A percentile compares a stretch with the other conserved stretches of the same genome.
phyloP scores from a whole-genome alignment of 805 yeast genomes.

The Metschnikowia koreensis region DNA sequence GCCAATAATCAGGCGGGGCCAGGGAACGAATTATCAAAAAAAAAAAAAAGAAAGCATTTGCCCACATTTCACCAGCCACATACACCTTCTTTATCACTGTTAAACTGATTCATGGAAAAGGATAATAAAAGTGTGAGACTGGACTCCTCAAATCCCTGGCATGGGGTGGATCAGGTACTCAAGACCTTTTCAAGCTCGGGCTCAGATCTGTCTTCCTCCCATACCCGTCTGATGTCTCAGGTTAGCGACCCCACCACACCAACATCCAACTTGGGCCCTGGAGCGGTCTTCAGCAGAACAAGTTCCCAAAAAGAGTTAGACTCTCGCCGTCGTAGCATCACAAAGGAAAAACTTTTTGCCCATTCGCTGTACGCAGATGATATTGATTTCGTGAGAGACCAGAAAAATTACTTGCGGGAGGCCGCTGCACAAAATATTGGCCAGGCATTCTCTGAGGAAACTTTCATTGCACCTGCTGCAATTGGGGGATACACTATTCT shows the following conservation, averaged over 20 bases:
- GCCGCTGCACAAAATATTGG: slow-evolving; percentile 10
- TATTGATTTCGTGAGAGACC: slow-evolving; percentile 24
- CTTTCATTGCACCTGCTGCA: slow-evolving; percentile 17
- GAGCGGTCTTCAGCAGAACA: slow-evolving; percentile 2
- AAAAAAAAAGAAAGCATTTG: neutral
- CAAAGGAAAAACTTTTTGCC: slow-evolving; percentile 17
- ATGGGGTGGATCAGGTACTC: slow-evolving; percentile 3
- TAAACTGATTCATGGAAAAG: slow-evolving; percentile 1
- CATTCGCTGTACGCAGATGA: slow-evolving; percentile 27
- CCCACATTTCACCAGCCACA: neutral
- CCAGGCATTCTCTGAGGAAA: slow-evolving; percentile 12
- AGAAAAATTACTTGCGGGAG: slow-evolving; percentile 19
- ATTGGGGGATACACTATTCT: slow-evolving; percentile 25
- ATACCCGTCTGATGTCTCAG: slow-evolving; percentile 10
- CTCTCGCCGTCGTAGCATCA: slow-evolving; percentile 6
- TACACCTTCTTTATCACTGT: neutral
- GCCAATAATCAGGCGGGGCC: neutral
- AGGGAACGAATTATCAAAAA: neutral
- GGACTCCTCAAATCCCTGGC: slow-evolving; percentile 5
- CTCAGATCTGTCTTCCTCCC: slow-evolving; percentile 16
- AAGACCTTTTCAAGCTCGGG: slow-evolving; percentile 9
- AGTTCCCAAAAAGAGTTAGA: slow-evolving; percentile 4
- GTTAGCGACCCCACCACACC: slow-evolving; percentile 6
- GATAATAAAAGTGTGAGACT: neutral
- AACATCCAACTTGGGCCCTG: slow-evolving; percentile 3